phyloP scores from a whole-genome alignment of 2,329 filamentous ascomycete genomes.

The Cyphellophora attinorum region DNA sequence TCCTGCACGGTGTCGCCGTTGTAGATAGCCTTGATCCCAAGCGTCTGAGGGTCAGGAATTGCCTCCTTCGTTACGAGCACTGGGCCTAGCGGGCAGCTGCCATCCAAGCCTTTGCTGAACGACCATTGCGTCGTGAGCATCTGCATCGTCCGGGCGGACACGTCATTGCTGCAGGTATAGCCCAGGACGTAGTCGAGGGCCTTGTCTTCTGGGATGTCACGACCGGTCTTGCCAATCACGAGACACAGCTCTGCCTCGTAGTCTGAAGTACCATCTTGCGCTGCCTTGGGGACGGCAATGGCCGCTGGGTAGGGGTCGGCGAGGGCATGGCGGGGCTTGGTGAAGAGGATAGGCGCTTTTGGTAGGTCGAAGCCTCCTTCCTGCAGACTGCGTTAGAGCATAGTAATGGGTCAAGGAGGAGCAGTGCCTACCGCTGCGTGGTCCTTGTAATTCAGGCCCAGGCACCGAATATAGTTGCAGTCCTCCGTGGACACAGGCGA shows the following conservation, averaged over 20 bases:
- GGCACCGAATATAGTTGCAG: slow-evolving; percentile 29
- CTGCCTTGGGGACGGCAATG: slow-evolving; percentile 23
- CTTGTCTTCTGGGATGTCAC: slow-evolving; percentile 26
- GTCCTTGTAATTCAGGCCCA: slow-evolving; percentile 37
- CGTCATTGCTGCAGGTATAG: slow-evolving; percentile 31
- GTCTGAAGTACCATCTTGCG: slow-evolving; percentile 29
- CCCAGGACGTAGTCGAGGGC: slow-evolving; percentile 32
- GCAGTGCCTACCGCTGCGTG: slow-evolving; percentile 21
- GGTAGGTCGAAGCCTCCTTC: slow-evolving; percentile 30
- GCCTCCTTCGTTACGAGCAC: slow-evolving; percentile 19
- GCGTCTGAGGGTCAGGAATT: slow-evolving; percentile 30
- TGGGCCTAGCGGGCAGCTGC: slow-evolving; percentile 29
- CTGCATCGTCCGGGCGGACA: slow-evolving; percentile 30
- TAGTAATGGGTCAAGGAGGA: slow-evolving; percentile 1
- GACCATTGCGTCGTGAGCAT: slow-evolving; percentile 29
- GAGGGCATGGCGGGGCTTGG: slow-evolving; percentile 28
- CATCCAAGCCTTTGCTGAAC: slow-evolving; percentile 31
- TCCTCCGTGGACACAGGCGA: slow-evolving; percentile 15
- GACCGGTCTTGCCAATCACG: slow-evolving; percentile 27
- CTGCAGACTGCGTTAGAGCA: slow-evolving; percentile 1
- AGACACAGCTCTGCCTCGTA: slow-evolving; percentile 33
- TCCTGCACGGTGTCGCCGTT: slow-evolving; percentile 16
- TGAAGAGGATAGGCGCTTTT: slow-evolving; percentile 27
- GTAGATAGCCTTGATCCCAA: slow-evolving; percentile 25
- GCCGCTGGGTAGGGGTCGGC: slow-evolving; percentile 22